phyloP scores from a whole-genome alignment of 257 asterid genomes.

The Echium plantagineum region DNA sequence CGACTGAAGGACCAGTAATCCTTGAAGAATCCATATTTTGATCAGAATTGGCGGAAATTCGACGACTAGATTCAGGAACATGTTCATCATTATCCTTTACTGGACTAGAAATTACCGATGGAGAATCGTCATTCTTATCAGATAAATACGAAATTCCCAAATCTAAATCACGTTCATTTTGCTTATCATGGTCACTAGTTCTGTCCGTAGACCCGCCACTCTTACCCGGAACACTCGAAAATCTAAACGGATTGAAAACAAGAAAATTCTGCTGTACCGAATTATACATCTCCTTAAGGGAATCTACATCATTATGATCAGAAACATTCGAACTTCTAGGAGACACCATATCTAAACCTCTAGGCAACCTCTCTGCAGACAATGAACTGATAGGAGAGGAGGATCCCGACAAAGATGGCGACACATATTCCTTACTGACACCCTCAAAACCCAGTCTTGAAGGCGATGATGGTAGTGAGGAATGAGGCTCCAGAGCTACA shows the following conservation, averaged over 20 bases:
- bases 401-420: too few species aligned
- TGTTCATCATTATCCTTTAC: conserved; percentile 1
- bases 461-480: conserved; percentile 2
- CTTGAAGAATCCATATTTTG: background rate
- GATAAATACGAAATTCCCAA: conserved; percentile 10
- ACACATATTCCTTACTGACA: too few species aligned
- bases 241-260: background rate
- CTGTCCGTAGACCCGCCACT: conserved; percentile 21
- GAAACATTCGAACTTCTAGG: conserved; percentile 37
- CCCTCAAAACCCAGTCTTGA: too few species aligned
- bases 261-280: background rate
- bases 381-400: conserved; percentile 53
- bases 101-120: conserved; percentile 6
- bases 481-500: conserved; percentile 6
- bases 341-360: conserved; percentile 48
- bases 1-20: background rate
- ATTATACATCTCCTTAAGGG: conserved; percentile 12
- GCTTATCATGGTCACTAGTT: conserved; percentile 12
- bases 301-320: conserved; percentile 23
- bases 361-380: conserved; percentile 49
- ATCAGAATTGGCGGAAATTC: background rate
- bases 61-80: background rate
- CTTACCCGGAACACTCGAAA: too few species aligned
- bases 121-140: conserved; percentile 20
- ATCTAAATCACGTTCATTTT: conserved; percentile 2